These are phyloP conservation scores for Arthrobotrys sinensis DNA, from an alignment of 2,329 filamentous ascomycete species.

Conservation along the genomic window DNA sequence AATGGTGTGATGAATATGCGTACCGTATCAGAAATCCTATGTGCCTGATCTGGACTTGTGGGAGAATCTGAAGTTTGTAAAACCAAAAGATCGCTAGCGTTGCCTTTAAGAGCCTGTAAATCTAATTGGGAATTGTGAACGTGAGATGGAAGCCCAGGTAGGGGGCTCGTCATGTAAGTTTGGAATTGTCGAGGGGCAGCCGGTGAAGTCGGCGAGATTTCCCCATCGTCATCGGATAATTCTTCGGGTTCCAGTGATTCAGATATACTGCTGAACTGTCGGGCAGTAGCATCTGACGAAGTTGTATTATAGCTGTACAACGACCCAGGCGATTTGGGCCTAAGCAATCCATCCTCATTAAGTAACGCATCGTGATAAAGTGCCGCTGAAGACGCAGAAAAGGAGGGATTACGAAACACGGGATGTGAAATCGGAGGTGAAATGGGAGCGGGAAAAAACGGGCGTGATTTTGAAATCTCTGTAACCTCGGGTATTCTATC, in stretches of 20 bases:
- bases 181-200: slow-evolving; percentile 58
- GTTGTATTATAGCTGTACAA: slow-evolving; percentile 52
- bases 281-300: slow-evolving; percentile 48
- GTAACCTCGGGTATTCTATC: slow-evolving; percentile 61
- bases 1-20: neutral
- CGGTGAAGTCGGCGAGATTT: slow-evolving; percentile 59
- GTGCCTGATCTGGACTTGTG: slow-evolving; percentile 19
- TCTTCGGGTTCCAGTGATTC: slow-evolving; percentile 58
- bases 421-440: slow-evolving; percentile 59
- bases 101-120: slow-evolving; percentile 48
- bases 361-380: slow-evolving; percentile 60
- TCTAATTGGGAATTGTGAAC: slow-evolving; percentile 59
- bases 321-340: slow-evolving; percentile 47
- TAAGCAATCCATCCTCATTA: slow-evolving; percentile 49
- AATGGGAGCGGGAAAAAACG: slow-evolving; percentile 60
- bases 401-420: slow-evolving; percentile 60
- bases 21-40: slow-evolving; percentile 47
- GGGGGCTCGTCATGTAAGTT: slow-evolving; percentile 57
- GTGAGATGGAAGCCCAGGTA: slow-evolving; percentile 57
- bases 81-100: slow-evolving; percentile 47
- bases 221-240: slow-evolving; percentile 56
- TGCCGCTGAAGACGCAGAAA: slow-evolving; percentile 58
- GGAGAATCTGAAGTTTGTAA: slow-evolving; percentile 46
- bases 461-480: slow-evolving; percentile 54
- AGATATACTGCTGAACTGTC: slow-evolving; percentile 50